Evolutionary conservation across 495 filamentous ascomycete species (phyloP).

Genomic region (Podospora anserina): DNA sequence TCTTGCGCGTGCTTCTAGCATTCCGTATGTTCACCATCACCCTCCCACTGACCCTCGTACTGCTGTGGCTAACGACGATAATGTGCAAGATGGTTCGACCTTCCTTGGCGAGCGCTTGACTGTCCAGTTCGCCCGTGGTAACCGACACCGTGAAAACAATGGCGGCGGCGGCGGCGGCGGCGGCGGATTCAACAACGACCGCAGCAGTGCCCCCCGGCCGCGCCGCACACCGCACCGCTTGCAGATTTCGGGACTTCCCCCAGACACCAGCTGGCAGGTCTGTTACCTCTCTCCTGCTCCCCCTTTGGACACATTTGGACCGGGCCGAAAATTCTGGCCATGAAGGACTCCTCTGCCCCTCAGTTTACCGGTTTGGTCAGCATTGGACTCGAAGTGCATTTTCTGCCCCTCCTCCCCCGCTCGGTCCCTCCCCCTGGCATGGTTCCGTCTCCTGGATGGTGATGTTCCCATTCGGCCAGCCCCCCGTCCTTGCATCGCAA

Average conservation of each 20-base stretch:
- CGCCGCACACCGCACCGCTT: slow-evolving; percentile 93
- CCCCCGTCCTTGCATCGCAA: not conserved
- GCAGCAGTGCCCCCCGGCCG: slow-evolving; percentile 78
- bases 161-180: slow-evolving; percentile 38
- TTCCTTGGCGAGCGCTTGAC: slow-evolving; percentile 97
- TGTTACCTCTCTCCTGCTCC: slow-evolving; percentile 65
- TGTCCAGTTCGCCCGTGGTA: slow-evolving; percentile 94
- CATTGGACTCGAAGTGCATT: slow-evolving; percentile 20
- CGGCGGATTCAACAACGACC: slow-evolving; percentile 62
- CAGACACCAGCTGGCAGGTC: slow-evolving; percentile 99
- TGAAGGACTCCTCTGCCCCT: not conserved
- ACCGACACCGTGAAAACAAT: slow-evolving; percentile 71
- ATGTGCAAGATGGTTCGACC: slow-evolving; percentile 81
- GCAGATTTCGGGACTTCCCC: slow-evolving; percentile 93
- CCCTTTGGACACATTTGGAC: slow-evolving; percentile 42
- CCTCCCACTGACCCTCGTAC: slow-evolving; percentile 19
- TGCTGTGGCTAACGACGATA: slow-evolving; percentile 36
- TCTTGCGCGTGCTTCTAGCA: slow-evolving; percentile 36
- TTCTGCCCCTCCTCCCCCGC: not conserved
- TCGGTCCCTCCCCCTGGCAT: not conserved
- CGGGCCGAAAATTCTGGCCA: slow-evolving; percentile 15
- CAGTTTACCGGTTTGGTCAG: not conserved
- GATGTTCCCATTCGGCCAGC: not conserved
- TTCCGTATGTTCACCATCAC: slow-evolving; percentile 52
- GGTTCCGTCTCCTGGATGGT: not conserved